Conservation (phyloP, 768 basidiomycete genomes). For the Trametes elegans region DNA sequence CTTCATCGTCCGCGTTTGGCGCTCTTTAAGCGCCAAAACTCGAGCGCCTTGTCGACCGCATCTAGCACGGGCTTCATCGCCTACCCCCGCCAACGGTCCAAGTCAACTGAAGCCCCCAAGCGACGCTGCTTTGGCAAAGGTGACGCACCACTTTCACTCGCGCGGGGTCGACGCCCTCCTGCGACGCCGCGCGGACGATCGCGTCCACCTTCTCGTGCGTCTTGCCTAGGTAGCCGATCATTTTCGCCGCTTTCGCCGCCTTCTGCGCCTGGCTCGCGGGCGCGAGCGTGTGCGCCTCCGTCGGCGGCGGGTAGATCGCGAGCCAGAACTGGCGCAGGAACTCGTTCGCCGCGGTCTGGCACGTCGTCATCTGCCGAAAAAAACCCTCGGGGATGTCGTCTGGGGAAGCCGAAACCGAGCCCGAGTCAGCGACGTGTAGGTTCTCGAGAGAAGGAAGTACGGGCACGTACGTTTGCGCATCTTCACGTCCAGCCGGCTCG, state of each 20-base stretch:
- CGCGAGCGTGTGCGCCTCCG: slow-evolving; percentile 51
- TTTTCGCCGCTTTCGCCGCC: slow-evolving; percentile 77
- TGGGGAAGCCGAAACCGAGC: no score
- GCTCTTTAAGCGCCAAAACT: slow-evolving; percentile 39
- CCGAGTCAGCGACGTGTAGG: not conserved
- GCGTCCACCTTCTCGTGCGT: slow-evolving; percentile 82
- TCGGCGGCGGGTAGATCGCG: slow-evolving; percentile 72
- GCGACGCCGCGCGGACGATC: slow-evolving; percentile 61
- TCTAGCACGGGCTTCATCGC: slow-evolving; percentile 74
- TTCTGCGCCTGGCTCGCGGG: slow-evolving; percentile 64
- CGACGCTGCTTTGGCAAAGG: not conserved
- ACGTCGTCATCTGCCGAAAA: slow-evolving; percentile 81
- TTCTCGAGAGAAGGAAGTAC: not conserved
- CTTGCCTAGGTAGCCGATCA: slow-evolving; percentile 78
- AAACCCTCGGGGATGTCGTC: slow-evolving; percentile 79
- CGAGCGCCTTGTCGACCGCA: slow-evolving; percentile 71
- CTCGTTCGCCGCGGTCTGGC: slow-evolving; percentile 92
- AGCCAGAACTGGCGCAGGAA: slow-evolving; percentile 97
- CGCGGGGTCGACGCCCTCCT: slow-evolving; percentile 58
- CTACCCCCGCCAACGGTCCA: no score
- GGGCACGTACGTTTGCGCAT: slow-evolving; percentile 56
- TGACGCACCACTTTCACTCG: slow-evolving; percentile 65
- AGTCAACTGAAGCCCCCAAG: not conserved
- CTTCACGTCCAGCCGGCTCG: slow-evolving; percentile 65
- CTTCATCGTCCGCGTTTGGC: slow-evolving; percentile 15